Evolutionary conservation across 352 stramenopile genomes (phyloP).

Genomic region (Thraustochytrium striatum): DNA sequence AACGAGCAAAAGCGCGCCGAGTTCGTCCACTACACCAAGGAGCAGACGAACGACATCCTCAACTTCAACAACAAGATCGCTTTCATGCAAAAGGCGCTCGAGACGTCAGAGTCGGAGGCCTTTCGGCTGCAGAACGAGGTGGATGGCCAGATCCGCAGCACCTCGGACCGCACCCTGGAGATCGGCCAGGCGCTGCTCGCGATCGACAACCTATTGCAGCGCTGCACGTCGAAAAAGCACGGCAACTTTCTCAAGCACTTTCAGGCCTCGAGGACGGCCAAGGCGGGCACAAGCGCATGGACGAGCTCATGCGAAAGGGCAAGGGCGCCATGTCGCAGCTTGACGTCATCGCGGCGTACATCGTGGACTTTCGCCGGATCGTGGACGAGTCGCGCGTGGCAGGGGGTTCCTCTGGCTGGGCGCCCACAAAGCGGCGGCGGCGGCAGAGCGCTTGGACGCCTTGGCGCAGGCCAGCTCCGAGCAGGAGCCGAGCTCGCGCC

Average conservation of each 20-base stretch:
- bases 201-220: constrained; percentile 72
- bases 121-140: constrained; percentile 77
- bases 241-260: constrained; percentile 79
- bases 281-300: constrained; percentile 46
- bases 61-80: constrained; percentile 84
- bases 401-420: too few species aligned
- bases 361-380: constrained; percentile 77
- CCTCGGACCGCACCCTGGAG: constrained; percentile 80
- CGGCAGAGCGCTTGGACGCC: too few species aligned
- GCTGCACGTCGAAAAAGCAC: constrained; percentile 73
- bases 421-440: too few species aligned
- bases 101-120: constrained; percentile 65
- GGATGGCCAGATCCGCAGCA: constrained; percentile 74
- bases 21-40: constrained; percentile 76
- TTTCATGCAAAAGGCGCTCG: constrained; percentile 59
- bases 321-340: constrained; percentile 76
- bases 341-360: constrained; percentile 85
- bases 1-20: constrained; percentile 74
- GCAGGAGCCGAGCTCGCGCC: too few species aligned
- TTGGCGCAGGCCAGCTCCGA: too few species aligned
- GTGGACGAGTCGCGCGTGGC: constrained; percentile 54
- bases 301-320: constrained; percentile 77
- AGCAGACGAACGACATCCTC: constrained; percentile 82
- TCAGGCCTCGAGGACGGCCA: constrained; percentile 60
- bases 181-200: constrained; percentile 81